Base-by-base conservation (phyloP, 768 basidiomycete species). In the Austroboletus festivus region DNA sequence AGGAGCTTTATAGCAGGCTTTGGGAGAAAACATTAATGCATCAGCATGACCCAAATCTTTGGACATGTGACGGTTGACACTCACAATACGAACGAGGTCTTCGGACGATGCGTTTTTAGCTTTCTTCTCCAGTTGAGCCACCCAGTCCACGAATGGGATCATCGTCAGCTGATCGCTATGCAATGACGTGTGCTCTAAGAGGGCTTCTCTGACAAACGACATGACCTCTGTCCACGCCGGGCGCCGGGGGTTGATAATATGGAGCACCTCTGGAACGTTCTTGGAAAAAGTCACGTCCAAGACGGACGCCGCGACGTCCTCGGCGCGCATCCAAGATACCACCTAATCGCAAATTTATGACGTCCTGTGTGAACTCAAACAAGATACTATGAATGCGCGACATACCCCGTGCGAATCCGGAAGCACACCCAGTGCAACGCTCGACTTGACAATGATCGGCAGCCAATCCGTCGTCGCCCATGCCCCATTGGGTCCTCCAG, bases 261-360 rank as follows among this genome's bases (percentile, higher is more conserved):
- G 70, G 48, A 72, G 49, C 9, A 60, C 51, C 2, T 62, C 60
- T 1, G 52, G 40, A 0, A 57, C 50, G 0, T 38, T 55, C 21
- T 50, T 46, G 1, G 39, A 23, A 37, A 67, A 59, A 5, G 61
- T 61, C 3, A 59, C 39, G 49, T 73, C 64, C 10, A 71, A 35
- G 5, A 75, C 53, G 0, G 67, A 62, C 28, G 60, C 12, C 0
- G 74, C 71, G 0, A 69, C 75, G 2, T 65, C 58, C 51, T 77
- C 67, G 45, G 68, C 64, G 1, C 76, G 73, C 5, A 78, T 38
- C 77, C 75, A 77, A 0, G 73, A 73, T 12, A 73, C 59, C 6
- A 53, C 48, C 74, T 76, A 24, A 5, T 28, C 26, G 11, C 11
- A n/a, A n/a, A n/a, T n/a, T n/a, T n/a, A n/a, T n/a, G n/a, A n/a